Evolutionary conservation across 108 stramenopile species (phyloP), one percentile per base, ranked within the genome.

Genomic region (Cyclostephanos tholiformis): DNA sequence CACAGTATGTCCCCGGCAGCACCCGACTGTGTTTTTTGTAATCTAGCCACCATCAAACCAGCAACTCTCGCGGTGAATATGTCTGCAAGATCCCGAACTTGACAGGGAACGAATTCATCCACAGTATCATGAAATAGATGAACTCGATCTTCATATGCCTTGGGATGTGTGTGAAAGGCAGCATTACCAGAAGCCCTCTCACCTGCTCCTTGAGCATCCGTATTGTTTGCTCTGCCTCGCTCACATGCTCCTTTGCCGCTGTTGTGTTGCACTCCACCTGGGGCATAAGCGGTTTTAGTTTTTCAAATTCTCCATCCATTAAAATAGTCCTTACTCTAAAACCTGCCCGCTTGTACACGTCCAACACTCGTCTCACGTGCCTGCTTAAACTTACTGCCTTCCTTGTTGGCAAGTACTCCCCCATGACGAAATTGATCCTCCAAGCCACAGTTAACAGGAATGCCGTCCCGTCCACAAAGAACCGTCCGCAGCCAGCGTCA

Each of bases 381-480:
- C 19, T n/a, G 19, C 16, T 63, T 29, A 66, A 76, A 76, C 30
- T 76, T 69, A 25, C 22, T 14, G 75, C 50, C 10, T 38, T 80
- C 14, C 73, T 55, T 27, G 8, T 20, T 8, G 79, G 79, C 10
- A 35, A 38, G 48, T 26, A 49, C 36, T 78, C 64, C 0, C 57
- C 58, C 0, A 83, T 87, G 23, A 79, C 14, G 38, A 82, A 76
- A 55, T 76, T 50, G 2, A 87, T 56, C 25, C 73, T 59, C 0
- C 56, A 53, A 10, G 72, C 70, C 6, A 82, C n/a, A 3, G 77
- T 75, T 9, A 78, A 51, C 32, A 32, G 32, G 4, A 32, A 32
- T 4, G 32, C 32, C 3, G 32, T 32, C 32, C 32, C 32, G 4
- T 32, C 32, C 32, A 32, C 32, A 32, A 32, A 32, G 4, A 32